Evolutionary conservation across 768 basidiomycete species (phyloP), one percentile per base, ranked within the genome.

Genomic region (Boletellus ananas): DNA sequence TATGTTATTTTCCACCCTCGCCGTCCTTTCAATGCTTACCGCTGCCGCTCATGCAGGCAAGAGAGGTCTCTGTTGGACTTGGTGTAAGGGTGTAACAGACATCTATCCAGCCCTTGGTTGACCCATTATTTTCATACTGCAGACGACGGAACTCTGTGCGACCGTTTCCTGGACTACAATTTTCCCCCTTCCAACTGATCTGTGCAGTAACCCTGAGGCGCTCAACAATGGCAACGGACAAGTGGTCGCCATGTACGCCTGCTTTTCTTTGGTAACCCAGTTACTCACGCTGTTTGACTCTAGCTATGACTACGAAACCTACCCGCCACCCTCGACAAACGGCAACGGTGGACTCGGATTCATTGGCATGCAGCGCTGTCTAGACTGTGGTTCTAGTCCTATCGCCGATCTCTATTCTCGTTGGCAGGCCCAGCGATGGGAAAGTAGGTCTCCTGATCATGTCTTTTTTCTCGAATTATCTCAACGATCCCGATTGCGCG

Each of bases 331-430:
- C 5, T 71, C 71, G 29, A 62, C 61, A 12, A 70, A 70, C 37
- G 72, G 71, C 1, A 57, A 55, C 6, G 71, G 71, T 2, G 71
- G 72, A 8, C 66, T 72, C 11, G 61, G 58, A 5, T 72, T 73
- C 55, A 69, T 72, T 6, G 71, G 71, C 11, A 73, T 64, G 71
- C 72, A 72, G 46, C 70, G 66, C 9, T 72, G 70, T 47, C 43
- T 59, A 6, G 70, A 73, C 38, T 72, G 71, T n/a, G 47, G 18
- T 47, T 72, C 71, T 7, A 72, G 71, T 25, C 71, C 71, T 3
- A 60, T 72, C 10, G 57, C 54, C 5, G 49, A 64, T 21, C 66
- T 72, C 20, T 49, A 56, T 14, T 49, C 62, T 31, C 72, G 70
- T 52, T 69, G 65, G 61, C 16, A 68, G 43, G 20, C 57, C 11